Base-by-base conservation (phyloP, 257 asterid species). In the Solanum pimpinellifolium region DNA sequence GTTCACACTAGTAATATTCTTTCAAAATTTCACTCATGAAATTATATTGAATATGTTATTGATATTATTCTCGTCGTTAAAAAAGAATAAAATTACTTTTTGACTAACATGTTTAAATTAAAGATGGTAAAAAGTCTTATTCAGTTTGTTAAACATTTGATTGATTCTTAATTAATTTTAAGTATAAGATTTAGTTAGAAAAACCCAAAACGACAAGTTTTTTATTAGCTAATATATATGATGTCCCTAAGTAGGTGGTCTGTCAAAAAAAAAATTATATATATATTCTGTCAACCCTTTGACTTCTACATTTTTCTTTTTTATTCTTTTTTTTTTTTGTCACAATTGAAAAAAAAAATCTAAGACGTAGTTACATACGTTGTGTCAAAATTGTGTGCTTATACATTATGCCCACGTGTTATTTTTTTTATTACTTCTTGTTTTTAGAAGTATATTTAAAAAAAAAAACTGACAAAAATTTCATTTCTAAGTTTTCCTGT, bases 181-280 rank as follows among this genome's bases (percentile, higher is more conserved):
- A 11, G 7, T 75, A 23, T 33, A 35, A 82, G 81, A 83, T 83
- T 86, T 85, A 85, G 90, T 84, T 84, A 88, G 90, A 86, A 80
- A 86, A 68, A 33, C 21, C 41, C 9, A 11, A 68, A 35, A n/a
- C 44, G 60, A 75, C 35, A 74, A 66, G 86, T 56, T 20, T 56
- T 56, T 56, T 1, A 56, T 49, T 82, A 12, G 27, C 41, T 87
- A 16, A 29, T 70, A 84, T 42, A 21, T 70, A 84, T 44, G 14
- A 78, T 69, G 82, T 59, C 44, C 56, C 18, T 21, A 87, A 88
- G 88, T 87, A 12, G 87, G 59, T 88, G 56, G 90, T 74, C 87
- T 86, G 25, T 47, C 78, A 56, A 29, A 18, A 29, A 18, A 37
- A n/a, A 0, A 0, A 0, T 4, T 62, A 35, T 35, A 16, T 0